These are phyloP conservation scores for carrot (Daucus carota) DNA, from an alignment of 129 eudicot genomes.

Conservation along the genomic window DNA sequence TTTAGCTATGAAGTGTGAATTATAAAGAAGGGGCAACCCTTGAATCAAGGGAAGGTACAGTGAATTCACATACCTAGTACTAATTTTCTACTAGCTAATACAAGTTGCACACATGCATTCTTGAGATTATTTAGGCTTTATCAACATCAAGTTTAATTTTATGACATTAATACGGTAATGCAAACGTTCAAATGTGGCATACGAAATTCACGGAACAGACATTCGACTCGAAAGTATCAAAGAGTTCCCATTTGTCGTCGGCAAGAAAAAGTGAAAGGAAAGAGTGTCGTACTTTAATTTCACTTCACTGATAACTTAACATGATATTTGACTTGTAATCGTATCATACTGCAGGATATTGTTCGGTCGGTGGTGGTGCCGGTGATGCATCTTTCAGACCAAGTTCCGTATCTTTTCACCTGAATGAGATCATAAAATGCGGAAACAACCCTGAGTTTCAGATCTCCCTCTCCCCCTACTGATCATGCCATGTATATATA, in stretches of 20 bases:
- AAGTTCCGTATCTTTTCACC: background rate
- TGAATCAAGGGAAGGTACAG: background rate
- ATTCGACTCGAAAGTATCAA: no score
- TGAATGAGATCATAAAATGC: background rate
- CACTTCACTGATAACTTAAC: no score
- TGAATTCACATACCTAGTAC: background rate
- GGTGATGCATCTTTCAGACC: background rate
- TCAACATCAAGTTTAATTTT: background rate
- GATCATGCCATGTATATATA: no score
- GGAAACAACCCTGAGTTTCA: background rate
- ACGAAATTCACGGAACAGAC: background rate
- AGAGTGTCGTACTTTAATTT: no score
- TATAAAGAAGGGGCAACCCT: no score
- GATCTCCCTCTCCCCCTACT: background rate
- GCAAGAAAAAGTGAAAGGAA: no score
- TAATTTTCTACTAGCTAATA: background rate
- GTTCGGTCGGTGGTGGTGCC: background rate
- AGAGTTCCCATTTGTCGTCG: no score
- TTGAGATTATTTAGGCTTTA: background rate
- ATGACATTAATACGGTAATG: background rate
- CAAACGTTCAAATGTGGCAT: background rate
- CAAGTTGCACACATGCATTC: background rate
- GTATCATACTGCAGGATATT: no score
- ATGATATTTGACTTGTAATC: no score
- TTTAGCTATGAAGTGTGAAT: no score